phyloP scores from a whole-genome alignment of 441 rosid genomes.

The Croton laevigatus region DNA sequence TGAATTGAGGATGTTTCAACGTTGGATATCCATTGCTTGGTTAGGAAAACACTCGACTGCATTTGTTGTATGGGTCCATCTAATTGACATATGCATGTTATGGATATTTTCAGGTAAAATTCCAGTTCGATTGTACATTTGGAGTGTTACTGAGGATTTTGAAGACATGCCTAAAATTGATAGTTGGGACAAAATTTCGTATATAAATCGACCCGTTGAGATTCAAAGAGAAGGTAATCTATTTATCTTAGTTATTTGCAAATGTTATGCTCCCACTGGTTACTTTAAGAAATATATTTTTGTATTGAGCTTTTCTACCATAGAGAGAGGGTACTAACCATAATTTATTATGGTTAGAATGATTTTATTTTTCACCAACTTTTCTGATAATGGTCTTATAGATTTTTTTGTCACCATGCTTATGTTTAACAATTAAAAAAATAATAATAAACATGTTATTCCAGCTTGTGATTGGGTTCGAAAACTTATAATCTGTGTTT shows the following conservation, averaged over 20 bases:
- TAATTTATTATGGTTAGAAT: not conserved
- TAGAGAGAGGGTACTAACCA: not conserved
- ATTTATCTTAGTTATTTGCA: not conserved
- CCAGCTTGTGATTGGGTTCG: not conserved
- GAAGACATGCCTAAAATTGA: slow-evolving; percentile 61
- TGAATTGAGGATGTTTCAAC: too few relatives aligned
- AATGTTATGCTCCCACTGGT: not conserved
- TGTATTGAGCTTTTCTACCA: not conserved
- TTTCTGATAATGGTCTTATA: not conserved
- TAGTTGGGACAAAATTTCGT: slow-evolving; percentile 81
- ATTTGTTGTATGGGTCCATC: too few relatives aligned
- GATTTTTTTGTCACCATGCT: not conserved
- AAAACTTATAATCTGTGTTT: not conserved
- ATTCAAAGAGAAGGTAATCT: slow-evolving; percentile 58
- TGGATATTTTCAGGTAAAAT: slow-evolving; percentile 50
- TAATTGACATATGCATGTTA: too few relatives aligned
- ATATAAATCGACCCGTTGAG: slow-evolving; percentile 74
- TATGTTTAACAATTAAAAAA: not conserved
- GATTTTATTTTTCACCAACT: not conserved
- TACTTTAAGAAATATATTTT: not conserved
- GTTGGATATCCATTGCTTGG: too few relatives aligned
- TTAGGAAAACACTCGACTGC: too few relatives aligned
- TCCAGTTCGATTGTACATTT: slow-evolving; percentile 81
- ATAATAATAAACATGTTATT: not conserved
- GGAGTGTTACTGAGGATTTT: slow-evolving; percentile 50